phyloP scores from a whole-genome alignment of 2,329 filamentous ascomycete species.

The Lecanicillium sp. region DNA sequence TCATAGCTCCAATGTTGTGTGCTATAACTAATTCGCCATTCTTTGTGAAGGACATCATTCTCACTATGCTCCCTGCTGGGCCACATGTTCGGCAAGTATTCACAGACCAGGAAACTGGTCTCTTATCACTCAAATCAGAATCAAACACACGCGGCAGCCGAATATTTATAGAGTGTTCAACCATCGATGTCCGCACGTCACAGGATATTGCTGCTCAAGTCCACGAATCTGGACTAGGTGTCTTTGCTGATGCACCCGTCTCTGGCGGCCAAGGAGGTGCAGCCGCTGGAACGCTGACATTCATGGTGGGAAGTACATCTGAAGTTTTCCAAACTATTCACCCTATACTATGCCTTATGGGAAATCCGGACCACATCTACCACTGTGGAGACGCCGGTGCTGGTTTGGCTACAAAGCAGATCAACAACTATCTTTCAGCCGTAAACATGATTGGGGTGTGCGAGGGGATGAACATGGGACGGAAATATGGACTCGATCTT shows the following conservation, averaged over 20 bases:
- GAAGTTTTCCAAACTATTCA: background rate
- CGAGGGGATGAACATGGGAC: slow-evolving; percentile 13
- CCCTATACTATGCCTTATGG: background rate
- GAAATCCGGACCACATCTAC: slow-evolving; percentile 5
- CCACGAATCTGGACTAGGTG: slow-evolving; percentile 1
- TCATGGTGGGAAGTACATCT: slow-evolving; percentile 10
- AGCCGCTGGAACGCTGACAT: slow-evolving; percentile 9
- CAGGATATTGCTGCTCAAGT: background rate
- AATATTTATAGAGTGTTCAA: background rate
- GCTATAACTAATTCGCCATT: too few relatives aligned
- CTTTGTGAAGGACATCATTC: too few relatives aligned
- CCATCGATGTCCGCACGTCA: slow-evolving; percentile 1
- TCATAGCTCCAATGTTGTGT: too few relatives aligned
- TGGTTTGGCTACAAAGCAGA: slow-evolving; percentile 11
- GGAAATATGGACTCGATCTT: slow-evolving; percentile 8
- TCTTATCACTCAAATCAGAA: background rate
- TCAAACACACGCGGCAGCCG: background rate
- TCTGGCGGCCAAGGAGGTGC: slow-evolving; percentile 10
- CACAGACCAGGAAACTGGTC: background rate
- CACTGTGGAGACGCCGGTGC: slow-evolving; percentile 10
- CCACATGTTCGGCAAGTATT: slow-evolving; percentile 1
- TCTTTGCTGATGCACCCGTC: slow-evolving; percentile 12
- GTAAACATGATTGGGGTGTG: slow-evolving; percentile 12
- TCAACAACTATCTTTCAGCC: slow-evolving; percentile 13
- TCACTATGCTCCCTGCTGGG: too few relatives aligned